Base-by-base conservation (phyloP, 129 eudicot species). In the Ambrosia artemisiifolia region DNA sequence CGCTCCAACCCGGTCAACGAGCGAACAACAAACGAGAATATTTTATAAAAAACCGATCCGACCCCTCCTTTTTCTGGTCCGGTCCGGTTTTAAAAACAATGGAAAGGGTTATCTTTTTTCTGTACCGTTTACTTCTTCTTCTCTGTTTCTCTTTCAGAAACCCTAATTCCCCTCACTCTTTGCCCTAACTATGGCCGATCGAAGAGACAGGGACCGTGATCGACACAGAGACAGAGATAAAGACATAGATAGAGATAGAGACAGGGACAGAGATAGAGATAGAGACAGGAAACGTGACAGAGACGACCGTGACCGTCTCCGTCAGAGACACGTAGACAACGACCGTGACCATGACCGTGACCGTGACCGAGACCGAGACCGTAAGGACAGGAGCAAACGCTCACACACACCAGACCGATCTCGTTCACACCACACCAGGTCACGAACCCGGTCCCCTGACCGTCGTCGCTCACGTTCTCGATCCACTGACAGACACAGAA, bases 391-490 rank as follows among this genome's bases (percentile, higher is more conserved):
- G 34, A 81, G 34, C 61, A 81, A 81, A 65, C 73, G 88, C 19
- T 88, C 95, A 3, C 70, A 85, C 61, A 81, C 96, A 1, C 96
- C 96, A 0, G 96, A 88, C 73, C 89, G 86, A 6, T 6, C 69
- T n/a, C 83, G 91, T 69, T 74, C 93, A 33, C 97, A 92, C 56
- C 88, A 81, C 83, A 67, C 84, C 2, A 80, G 91, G 34, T 87
- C 96, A 16, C 86, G 86, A 6, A 86, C 96, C 2, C 89, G 89
- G 53, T 84, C 92, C 1, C 95, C 91, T 16, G 84, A 82, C 73
- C 85, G 66, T 16, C 74, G 40, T 32, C 86, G 81, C 1, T 70
- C 77, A 9, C 83, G 83, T 11, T 77, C 90, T 2, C 84, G 86
- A 20, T 83, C 92, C 36, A 75, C 78, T 12, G 73, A 81, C 62